Evolutionary conservation across 768 basidiomycete species (phyloP).

Genomic region (Floccularia luteovirens): DNA sequence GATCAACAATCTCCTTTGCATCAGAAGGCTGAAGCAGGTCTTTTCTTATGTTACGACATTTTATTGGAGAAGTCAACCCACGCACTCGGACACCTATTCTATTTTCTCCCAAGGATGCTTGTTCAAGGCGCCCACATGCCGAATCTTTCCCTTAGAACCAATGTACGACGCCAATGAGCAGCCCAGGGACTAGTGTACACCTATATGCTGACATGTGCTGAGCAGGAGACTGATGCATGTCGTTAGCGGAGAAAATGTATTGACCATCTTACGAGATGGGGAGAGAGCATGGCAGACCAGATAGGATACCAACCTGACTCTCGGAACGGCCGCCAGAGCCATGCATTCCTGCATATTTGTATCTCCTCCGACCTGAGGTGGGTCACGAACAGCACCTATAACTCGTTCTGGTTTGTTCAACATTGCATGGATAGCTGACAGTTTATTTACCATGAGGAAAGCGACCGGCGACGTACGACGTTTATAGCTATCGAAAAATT

Average conservation of each 20-base stretch:
- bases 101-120: conserved; percentile 57
- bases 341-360: conserved; percentile 13
- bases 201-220: conserved; percentile 57
- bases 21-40: conserved; percentile 41
- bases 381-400: conserved; percentile 6
- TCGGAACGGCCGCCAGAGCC: conserved; percentile 11
- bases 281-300: conserved; percentile 24
- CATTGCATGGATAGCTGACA: conserved; percentile 36
- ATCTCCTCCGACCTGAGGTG: conserved; percentile 46
- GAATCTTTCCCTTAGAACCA: conserved; percentile 22
- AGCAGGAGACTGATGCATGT: conserved; percentile 43
- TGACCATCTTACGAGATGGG: conserved; percentile 32
- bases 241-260: conserved; percentile 25
- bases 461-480: conserved; percentile 41
- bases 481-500: conserved; percentile 56
- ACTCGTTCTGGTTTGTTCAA: conserved; percentile 1
- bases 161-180: conserved; percentile 47
- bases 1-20: conserved; percentile 46
- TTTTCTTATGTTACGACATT: conserved; percentile 52
- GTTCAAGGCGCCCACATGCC: conserved; percentile 46
- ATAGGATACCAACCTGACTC: conserved; percentile 13
- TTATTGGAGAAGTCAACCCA: conserved; percentile 24
- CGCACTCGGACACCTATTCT: conserved; percentile 54
- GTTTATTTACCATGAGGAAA: conserved; percentile 45
- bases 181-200: conserved; percentile 55